Base-by-base conservation (phyloP, 2,329 filamentous ascomycete genomes). In the Dryadomyces quercivorus region DNA sequence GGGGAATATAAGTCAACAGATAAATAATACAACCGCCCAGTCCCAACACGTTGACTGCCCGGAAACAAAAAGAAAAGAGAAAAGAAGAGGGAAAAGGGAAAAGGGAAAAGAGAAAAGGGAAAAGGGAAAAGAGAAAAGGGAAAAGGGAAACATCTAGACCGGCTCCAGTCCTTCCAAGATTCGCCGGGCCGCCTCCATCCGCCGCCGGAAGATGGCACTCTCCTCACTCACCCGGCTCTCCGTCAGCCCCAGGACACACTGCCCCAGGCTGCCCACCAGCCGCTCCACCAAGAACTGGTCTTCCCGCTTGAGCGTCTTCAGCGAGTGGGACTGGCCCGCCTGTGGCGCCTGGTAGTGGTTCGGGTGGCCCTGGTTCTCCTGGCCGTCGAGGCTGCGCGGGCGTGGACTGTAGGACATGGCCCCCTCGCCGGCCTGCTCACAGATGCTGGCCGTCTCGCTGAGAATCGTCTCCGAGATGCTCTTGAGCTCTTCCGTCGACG, bases 101-200 rank as follows among this genome's bases (percentile, higher is more conserved):
- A 15, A 15, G 26, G 48, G 50, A 43, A 12, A 40, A 44, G 7
- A 40, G 36, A 34, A 38, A 26, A n/a, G n/a, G n/a, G n/a, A n/a
- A n/a, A n/a, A n/a, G n/a, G 36, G 34, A 12, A 49, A 16, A 36
- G 26, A 36, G n/a, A 10, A 49, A 18, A 48, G 36, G 38, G 3
- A 53, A 43, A 45, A 26, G n/a, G 34, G 20, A 20, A 43, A 38
- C 2, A 1, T 5, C 47, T 50, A 61, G 2, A 58, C 54, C 1
- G 56, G 40, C 31, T 83, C 76, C 56, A 82, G 70, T 5, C 87
- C 88, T 60, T 92, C 87, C 34, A 95, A 72, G 3, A 88, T 77
- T 52, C 80, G 76, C 57, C 83, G 81, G 5, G 89, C 90, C 52
- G 82, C 80, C 60, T 94, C 88, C 51, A 95, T 75, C 60, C 86